Base-by-base conservation (phyloP, 495 filamentous ascomycete genomes). In the Podospora fimiseda region DNA sequence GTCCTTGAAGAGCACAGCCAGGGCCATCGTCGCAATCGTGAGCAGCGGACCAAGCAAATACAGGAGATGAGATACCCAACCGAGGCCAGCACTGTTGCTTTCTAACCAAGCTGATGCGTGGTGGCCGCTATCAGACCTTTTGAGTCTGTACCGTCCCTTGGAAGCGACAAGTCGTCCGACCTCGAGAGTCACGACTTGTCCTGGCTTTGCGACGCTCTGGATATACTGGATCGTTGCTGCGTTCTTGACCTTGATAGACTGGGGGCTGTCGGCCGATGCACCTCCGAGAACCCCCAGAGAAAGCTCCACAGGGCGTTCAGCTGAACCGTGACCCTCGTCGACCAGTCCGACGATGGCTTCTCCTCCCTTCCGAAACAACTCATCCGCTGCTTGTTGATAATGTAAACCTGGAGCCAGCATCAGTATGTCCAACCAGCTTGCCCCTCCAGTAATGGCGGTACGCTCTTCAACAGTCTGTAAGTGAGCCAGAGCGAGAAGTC, bases 361-460 rank as follows among this genome's bases (percentile, higher is more conserved):
- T 42, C 45, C 61, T 16, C 57, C 60, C 27, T 60, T 40, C 7
- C 60, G 60, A 20, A 50, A 56, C 36, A 82, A 59, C 21, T 68
- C 66, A 13, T 75, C 75, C n/a, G 78, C 80, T 3, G 69, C 60
- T 56, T 84, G 81, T 55, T 84, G 80, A 45, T 74, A 74, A 67
- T 85, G 81, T 40, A 84, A 57, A 2, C 80, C 81, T 0, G 82
- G 82, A 14, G 76, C 79, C 0, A 85, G 69, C 20, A 83, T 60
- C 4, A 85, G 63, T 16, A 62, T 63, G 60, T 85, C 82, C 0
- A 80, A 60, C 59, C 73, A 73, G 4, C 68, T 68, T 0, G 77
- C 69, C 2, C 70, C 74, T 41, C 82, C 81, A 2, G 73, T 75
- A 22, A 81, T 68, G 14, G 71, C 74, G 3, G 81, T 84, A 18